Percentiles rank a stretch among this genome's conserved stretches.
Conservation (phyloP, 73 alveolate genomes). For the Paramecium sexaurelia region DNA sequence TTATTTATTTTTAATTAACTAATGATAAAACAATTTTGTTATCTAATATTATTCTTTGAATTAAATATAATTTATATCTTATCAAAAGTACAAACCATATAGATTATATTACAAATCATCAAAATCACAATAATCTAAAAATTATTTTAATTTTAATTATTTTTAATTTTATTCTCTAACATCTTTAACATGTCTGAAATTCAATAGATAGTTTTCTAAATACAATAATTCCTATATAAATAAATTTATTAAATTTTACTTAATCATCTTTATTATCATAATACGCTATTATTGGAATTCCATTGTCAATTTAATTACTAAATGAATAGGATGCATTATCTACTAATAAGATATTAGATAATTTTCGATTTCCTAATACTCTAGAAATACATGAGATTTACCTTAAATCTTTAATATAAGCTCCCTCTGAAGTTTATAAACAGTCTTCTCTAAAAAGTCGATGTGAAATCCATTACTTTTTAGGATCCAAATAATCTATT, state of each 20-base stretch:
- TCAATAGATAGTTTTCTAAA: constrained; percentile 29
- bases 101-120: not conserved
- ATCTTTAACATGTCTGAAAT: constrained; percentile 37
- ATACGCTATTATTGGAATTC: constrained; percentile 61
- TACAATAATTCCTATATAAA: constrained; percentile 23
- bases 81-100: not conserved
- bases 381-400: constrained; percentile 47
- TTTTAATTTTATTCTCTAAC: not conserved
- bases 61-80: no score
- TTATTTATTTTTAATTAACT: not conserved
- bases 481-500: constrained; percentile 92
- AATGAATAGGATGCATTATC: constrained; percentile 95
- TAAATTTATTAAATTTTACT: not conserved
- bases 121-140: not conserved
- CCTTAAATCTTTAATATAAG: constrained; percentile 91
- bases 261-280: constrained; percentile 42
- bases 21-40: no score
- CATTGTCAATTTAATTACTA: constrained; percentile 87
- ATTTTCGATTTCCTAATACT: constrained; percentile 84
- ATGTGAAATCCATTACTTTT: constrained; percentile 81
- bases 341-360: constrained; percentile 83
- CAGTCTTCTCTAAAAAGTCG: constrained; percentile 93
- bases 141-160: not conserved
- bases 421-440: constrained; percentile 84
- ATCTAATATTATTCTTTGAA: no score